Evolutionary conservation across 2,329 filamentous ascomycete species (phyloP), one percentile per base, ranked within the genome.

Genomic region (Cercospora janseana): DNA sequence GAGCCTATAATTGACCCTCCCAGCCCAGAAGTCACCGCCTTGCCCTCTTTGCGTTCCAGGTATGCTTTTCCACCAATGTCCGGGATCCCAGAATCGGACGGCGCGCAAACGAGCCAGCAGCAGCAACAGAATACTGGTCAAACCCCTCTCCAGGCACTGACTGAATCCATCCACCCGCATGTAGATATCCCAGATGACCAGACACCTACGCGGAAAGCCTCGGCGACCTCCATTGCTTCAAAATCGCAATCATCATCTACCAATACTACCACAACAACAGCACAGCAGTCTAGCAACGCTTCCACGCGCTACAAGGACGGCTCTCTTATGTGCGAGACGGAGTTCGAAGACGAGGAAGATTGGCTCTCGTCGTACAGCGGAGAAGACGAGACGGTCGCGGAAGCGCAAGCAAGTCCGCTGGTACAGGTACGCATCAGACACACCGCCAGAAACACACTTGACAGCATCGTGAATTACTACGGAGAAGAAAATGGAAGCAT

Each of bases 401-500:
- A 56, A 43, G 60, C 62, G 13, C 54, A 58, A 26, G 55, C 59
- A 15, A 60, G 46, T 29, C 56, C 60, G 8, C 35, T 63, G 35
- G 56, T 63, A 23, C 63, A 65, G 63, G 61, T 63, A 63, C 56
- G 61, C 57, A 46, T 55, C 46, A 49, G 58, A 47, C 21, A 38
- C 34, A n/a, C n/a, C n/a, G 16, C 15, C 34, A 38, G 34, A 38
- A 58, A 60, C 41, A 59, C 59, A 18, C 51, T 65, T 46, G 61
- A 63, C 52, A 62, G 60, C 23, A 55, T 65, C 48, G 48, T 64
- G 49, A 57, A 51, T 47, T 45, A 62, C 29, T 63, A 65, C 47
- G 18, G 46, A 28, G 40, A 46, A 15, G 38, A 46, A 23, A 38
- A 56, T 16, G 52, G 48, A 31, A 55, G 43, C 58, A 42, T 58